A percentile compares a stretch with the other conserved stretches of the same genome.
phyloP scores from a whole-genome alignment of 306 rosid genomes.

The Ammopiptanthus mongolicus region DNA sequence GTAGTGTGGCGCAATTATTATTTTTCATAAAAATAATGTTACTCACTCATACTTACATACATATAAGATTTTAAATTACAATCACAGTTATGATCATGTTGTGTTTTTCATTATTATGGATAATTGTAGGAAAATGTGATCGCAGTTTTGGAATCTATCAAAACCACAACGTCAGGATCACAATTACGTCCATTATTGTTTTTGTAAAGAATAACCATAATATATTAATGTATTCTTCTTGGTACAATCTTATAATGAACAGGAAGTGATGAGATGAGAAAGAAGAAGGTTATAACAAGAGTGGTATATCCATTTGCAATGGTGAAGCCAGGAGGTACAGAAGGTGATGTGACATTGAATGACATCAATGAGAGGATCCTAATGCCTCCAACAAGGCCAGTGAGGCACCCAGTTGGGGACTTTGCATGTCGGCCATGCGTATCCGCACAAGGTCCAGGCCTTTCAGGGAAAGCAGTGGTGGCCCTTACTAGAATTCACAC shows the following conservation, averaged over 20 bases:
- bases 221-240: neutral
- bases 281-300: slow-evolving; percentile 25
- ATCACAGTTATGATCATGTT: too few species aligned
- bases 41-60: too few species aligned
- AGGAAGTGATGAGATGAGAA: slow-evolving; percentile 15
- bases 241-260: neutral
- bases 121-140: too few species aligned
- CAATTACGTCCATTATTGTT: neutral
- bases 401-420: slow-evolving; percentile 90
- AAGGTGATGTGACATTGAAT: slow-evolving; percentile 85
- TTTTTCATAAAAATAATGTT: too few species aligned
- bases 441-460: slow-evolving; percentile 70
- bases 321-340: slow-evolving; percentile 91
- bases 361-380: slow-evolving; percentile 88
- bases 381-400: slow-evolving; percentile 88
- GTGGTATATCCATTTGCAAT: slow-evolving; percentile 88
- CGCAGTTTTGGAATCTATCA: too few species aligned
- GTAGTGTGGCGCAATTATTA: neutral
- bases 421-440: slow-evolving; percentile 96
- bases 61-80: too few species aligned
- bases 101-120: too few species aligned
- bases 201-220: neutral
- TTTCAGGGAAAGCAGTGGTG: slow-evolving; percentile 94
- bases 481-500: slow-evolving; percentile 90
- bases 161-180: too few species aligned